phyloP scores from a whole-genome alignment of 192 early-diverging fungal species.

The Dimargaris cristalligena region DNA sequence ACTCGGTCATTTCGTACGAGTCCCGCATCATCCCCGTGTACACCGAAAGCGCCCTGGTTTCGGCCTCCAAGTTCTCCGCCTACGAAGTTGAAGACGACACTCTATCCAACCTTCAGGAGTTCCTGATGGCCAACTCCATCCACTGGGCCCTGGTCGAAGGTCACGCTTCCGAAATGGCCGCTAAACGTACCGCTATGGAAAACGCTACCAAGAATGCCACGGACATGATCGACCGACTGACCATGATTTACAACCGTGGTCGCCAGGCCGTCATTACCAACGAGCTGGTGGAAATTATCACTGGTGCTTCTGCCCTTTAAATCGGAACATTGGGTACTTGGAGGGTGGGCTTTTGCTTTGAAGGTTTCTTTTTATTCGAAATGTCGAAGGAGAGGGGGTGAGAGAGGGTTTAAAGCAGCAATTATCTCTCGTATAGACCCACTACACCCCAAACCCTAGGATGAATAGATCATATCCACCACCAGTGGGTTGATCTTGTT shows the following conservation, averaged over 20 bases:
- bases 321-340: too few relatives aligned
- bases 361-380: too few relatives aligned
- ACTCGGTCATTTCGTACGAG: constrained; percentile 88
- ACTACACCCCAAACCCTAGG: too few relatives aligned
- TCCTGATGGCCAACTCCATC: constrained; percentile 81
- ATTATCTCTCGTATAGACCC: too few relatives aligned
- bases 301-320: constrained; percentile 86
- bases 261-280: constrained; percentile 97
- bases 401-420: too few relatives aligned
- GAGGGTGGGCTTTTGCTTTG: too few relatives aligned
- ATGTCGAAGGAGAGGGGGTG: too few relatives aligned
- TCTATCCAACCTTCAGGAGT: constrained; percentile 79
- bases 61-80: constrained; percentile 65
- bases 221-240: constrained; percentile 93
- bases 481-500: too few relatives aligned
- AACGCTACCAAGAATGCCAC: constrained; percentile 99
- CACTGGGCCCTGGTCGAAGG: constrained; percentile 95
- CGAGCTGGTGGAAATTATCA: constrained; percentile 96
- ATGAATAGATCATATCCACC: too few relatives aligned
- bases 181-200: constrained; percentile 98
- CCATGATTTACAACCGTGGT: constrained; percentile 91
- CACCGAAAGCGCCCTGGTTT: constrained; percentile 49
- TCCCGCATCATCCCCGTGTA: constrained; percentile 43
- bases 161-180: constrained; percentile 87
- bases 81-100: constrained; percentile 86